phyloP scores from a whole-genome alignment of 169 alveolate species.

The Plasmodium gonderi region DNA sequence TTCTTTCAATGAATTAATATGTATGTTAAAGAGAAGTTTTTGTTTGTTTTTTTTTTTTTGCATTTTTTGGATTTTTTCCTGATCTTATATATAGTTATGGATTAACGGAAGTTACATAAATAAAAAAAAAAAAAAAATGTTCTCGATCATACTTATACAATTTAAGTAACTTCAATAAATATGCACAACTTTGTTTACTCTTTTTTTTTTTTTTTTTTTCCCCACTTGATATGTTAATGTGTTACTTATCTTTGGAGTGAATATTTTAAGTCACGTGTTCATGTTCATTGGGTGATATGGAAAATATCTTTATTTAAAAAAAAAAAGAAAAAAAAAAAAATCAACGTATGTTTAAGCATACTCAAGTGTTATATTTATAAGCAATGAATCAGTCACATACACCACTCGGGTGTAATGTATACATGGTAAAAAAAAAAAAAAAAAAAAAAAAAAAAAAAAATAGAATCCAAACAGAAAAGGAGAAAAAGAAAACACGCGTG shows the following conservation, averaged over 20 bases:
- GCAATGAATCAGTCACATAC: not conserved
- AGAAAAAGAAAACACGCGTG: not conserved
- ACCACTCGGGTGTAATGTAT: not conserved
- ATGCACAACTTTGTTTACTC: not conserved
- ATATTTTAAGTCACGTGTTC: not conserved
- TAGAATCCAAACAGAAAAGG: not conserved
- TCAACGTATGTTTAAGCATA: not conserved
- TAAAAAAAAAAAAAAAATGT: not conserved
- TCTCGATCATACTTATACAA: not conserved
- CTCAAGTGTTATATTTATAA: not conserved
- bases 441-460: not conserved
- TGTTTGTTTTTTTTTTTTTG: conserved; percentile 9
- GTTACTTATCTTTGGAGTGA: not conserved
- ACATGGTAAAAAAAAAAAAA: not conserved
- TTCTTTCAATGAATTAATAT: not conserved
- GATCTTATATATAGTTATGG: not conserved
- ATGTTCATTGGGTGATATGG: not conserved
- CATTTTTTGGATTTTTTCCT: not conserved
- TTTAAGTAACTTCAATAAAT: not conserved
- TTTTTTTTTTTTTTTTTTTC: not conserved
- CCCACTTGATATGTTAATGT: not conserved
- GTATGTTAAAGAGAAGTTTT: not conserved
- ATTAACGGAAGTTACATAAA: not conserved
- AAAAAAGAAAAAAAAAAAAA: not conserved
- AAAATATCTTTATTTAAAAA: not conserved